Evolutionary conservation across 495 filamentous ascomycete genomes (phyloP).

Genomic region (Xanthoparmelia taractica): DNA sequence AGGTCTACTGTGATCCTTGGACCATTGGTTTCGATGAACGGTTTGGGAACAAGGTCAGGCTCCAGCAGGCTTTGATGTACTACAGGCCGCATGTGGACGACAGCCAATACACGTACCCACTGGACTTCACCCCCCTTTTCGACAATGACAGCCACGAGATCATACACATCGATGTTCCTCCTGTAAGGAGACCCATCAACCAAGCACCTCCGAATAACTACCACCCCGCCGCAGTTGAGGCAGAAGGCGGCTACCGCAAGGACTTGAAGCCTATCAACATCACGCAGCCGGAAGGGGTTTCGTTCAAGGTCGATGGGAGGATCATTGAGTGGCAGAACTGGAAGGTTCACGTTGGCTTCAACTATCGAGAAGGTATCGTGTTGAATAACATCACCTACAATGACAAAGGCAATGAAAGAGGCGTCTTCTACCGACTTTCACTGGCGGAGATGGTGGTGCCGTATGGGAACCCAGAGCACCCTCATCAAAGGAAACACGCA

Average conservation of each 20-base stretch:
- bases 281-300: constrained; percentile 89
- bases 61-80: constrained; percentile 95
- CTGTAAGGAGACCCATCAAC: constrained; percentile 69
- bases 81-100: constrained; percentile 82
- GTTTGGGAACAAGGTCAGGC: constrained; percentile 68
- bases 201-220: constrained; percentile 72
- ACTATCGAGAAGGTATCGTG: constrained; percentile 89
- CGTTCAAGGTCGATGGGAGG: constrained; percentile 73
- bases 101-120: constrained; percentile 81
- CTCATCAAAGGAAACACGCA: constrained; percentile 89
- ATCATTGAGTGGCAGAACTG: constrained; percentile 92
- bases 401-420: constrained; percentile 72
- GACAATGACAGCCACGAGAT: constrained; percentile 77
- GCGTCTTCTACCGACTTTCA: constrained; percentile 85
- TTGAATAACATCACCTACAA: constrained; percentile 88
- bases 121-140: constrained; percentile 93
- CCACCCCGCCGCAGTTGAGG: constrained; percentile 63
- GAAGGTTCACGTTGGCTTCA: constrained; percentile 91
- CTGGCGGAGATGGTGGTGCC: constrained; percentile 96
- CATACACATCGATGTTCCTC: constrained; percentile 82
- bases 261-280: constrained; percentile 91
- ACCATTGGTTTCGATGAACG: constrained; percentile 94
- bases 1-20: constrained; percentile 91
- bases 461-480: constrained; percentile 87
- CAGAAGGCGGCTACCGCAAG: constrained; percentile 66